Conservation (phyloP, 768 basidiomycete species). For the Russula griseocarnosa region DNA sequence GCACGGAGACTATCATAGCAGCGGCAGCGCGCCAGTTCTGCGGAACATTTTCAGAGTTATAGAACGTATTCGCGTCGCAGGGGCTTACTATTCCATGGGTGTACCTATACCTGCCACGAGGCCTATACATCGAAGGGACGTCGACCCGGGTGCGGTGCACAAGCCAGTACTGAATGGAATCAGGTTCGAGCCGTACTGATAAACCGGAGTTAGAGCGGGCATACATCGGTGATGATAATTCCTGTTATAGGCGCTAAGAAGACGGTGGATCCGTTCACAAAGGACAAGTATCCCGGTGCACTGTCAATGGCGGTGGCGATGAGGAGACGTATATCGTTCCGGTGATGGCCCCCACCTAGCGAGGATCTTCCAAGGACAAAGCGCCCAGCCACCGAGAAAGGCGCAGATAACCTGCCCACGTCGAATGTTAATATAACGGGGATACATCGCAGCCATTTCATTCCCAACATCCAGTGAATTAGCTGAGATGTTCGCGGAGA, state of each 20-base stretch:
- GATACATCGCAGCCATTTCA: slow-evolving; percentile 74
- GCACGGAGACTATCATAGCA: slow-evolving; percentile 64
- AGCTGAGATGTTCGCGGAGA: slow-evolving; percentile 66
- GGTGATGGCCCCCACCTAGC: slow-evolving; percentile 36
- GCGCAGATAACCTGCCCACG: slow-evolving; percentile 75
- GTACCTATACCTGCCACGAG: slow-evolving; percentile 73
- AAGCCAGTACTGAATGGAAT: slow-evolving; percentile 60
- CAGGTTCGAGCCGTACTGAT: background rate
- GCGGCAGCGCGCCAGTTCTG: slow-evolving; percentile 81
- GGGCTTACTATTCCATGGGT: slow-evolving; percentile 57
- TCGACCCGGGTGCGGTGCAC: slow-evolving; percentile 71
- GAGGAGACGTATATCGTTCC: slow-evolving; percentile 17
- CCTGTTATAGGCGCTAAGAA: slow-evolving; percentile 84
- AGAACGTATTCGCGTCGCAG: slow-evolving; percentile 1
- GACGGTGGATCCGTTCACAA: slow-evolving; percentile 81
- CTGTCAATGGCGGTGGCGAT: slow-evolving; percentile 22
- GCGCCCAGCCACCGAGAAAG: slow-evolving; percentile 75
- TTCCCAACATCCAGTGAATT: slow-evolving; percentile 76
- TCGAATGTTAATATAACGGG: slow-evolving; percentile 74
- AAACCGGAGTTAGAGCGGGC: slow-evolving; percentile 30
- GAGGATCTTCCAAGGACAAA: slow-evolving; percentile 84
- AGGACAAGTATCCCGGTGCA: slow-evolving; percentile 65
- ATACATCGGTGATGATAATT: slow-evolving; percentile 57
- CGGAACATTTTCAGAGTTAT: background rate
- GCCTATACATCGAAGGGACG: slow-evolving; percentile 81